Evolutionary conservation across 179 eudicot species (phyloP).

Genomic region (Gypsophila paniculata): DNA sequence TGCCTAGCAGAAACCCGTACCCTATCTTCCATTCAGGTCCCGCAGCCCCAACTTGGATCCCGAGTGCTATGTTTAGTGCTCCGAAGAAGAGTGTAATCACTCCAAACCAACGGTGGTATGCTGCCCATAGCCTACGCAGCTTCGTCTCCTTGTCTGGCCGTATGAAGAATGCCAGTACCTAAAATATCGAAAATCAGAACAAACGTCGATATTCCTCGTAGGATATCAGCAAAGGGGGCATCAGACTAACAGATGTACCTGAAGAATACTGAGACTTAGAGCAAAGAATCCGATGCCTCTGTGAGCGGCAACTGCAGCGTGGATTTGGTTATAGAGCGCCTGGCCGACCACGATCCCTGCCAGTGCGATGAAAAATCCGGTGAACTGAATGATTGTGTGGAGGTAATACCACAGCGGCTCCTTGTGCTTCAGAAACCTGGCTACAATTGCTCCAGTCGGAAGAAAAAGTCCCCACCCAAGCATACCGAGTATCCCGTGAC

Average conservation of each 20-base stretch:
- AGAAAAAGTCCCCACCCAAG: conserved; percentile 88
- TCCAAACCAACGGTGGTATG: conserved; percentile 77
- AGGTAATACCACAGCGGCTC: conserved; percentile 87
- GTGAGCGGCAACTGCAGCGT: conserved; percentile 59
- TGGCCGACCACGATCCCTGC: conserved; percentile 72
- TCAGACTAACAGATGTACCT: conserved; percentile 39
- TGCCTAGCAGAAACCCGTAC: conserved; percentile 69
- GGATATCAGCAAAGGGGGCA: background rate
- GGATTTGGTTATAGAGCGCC: conserved; percentile 47
- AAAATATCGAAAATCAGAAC: conserved; percentile 11
- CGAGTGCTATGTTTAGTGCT: conserved; percentile 66
- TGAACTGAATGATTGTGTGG: conserved; percentile 65
- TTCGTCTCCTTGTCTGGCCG: conserved; percentile 77
- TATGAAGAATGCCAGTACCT: conserved; percentile 80
- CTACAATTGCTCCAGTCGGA: conserved; percentile 77
- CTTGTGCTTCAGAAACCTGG: conserved; percentile 65
- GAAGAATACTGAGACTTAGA: conserved; percentile 65
- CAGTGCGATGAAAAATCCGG: conserved; percentile 65
- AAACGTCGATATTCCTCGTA: background rate
- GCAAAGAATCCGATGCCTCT: conserved; percentile 84
- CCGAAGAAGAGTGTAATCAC: conserved; percentile 74
- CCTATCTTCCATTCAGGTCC: conserved; percentile 78
- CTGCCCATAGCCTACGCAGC: conserved; percentile 65
- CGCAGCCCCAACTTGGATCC: conserved; percentile 66
- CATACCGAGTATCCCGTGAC: conserved; percentile 70